Base-by-base conservation (phyloP, 78 protist genomes). In the Isochrysis galbana region DNA sequence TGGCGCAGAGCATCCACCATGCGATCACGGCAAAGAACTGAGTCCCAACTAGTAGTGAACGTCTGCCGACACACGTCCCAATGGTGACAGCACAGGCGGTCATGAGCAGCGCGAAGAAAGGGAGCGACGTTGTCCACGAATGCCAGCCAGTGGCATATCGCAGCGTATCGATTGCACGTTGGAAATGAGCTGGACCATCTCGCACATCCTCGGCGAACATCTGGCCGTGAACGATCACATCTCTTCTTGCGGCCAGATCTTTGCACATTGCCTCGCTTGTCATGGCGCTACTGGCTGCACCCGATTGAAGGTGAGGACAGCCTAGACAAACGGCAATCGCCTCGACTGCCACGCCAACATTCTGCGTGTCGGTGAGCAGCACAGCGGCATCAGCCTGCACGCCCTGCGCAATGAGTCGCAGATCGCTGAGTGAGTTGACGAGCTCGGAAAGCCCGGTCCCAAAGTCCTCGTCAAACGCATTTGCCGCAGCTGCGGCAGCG, bases 1-100 rank as follows among this genome's bases (percentile, higher is more conserved):
- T 51, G 61, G 61, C 61, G 46, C 84, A 77, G 48, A 77, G 34
- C 84, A 77, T 77, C 84, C 84, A 77, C 84, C 84, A 77, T 41
- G 39, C 26, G 47, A 77, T 39, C 47, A 77, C 46, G 1, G 46
- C 84, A 7, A 3, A 17, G 23, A 77, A 77, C 46, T 77, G 84
- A 41, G 84, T 21, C 47, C 4, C 19, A 10, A 77, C 47, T 2
- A 77, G 84, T 29, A 77, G 32, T 23, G 5, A 21, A 23, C 84
- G 84, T 22, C 46, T 17, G 47, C 84, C 84, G 47, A 5, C 25
- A 32, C 14, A 4, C 47, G 84, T 22, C 1, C 84, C 84, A 46
- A 5, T 1, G n/a, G 22, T 22, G 47, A 77, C 29, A 10, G 84
- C 84, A 17, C 19, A 2, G 34, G 84, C 10, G 47, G 23, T 77